Base-by-base conservation (phyloP, 768 basidiomycete species). In the Lactarius sp. region DNA sequence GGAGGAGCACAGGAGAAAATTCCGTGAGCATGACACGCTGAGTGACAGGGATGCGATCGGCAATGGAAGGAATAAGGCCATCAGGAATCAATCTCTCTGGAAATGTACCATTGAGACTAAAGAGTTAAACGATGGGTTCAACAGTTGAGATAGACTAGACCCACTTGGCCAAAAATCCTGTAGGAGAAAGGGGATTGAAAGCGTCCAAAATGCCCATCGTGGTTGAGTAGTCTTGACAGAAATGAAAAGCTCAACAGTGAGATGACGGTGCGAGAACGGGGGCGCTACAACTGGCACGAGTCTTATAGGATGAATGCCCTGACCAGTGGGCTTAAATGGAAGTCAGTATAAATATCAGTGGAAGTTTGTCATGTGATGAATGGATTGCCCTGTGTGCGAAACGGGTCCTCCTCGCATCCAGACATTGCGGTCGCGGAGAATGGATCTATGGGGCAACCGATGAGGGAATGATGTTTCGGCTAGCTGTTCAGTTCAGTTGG, bases 1-100 rank as follows among this genome's bases (percentile, higher is more conserved):
- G 74, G 27, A 80, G 59, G 1, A 81, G 22, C 16, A 78, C 71
- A 1, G 81, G 82, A 16, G 80, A 31, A 37, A 83, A 63, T 54
- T 76, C 72, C 10, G 74, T 74, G 36, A 70, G 68, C 67, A 77
- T 54, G 37, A 58, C 59, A 36, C 4, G 9, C 34, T 36, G 55
- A 10, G 64, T 61, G 16, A 50, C 44, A 8, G 59, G 59, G 10
- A 52, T 37, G 39, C 64, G 66, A 31, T 59, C 49, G 16, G 50
- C 46, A 7, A 37, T 6, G 18, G 60, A 55, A 37, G 66, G 66
- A 33, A 64, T 55, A 16, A 64, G n/a, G 22, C 52, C 59, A 27
- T 42, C 49, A 7, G 63, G 59, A 18, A 64, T 53, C 47, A 59
- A 51, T 18, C 47, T 55, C 49, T 60, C 58, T 0, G 59, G 63